Evolutionary conservation across 2,329 filamentous ascomycete genomes (phyloP), one percentile per base, ranked within the genome.

Genomic region (Helotiales sp.): DNA sequence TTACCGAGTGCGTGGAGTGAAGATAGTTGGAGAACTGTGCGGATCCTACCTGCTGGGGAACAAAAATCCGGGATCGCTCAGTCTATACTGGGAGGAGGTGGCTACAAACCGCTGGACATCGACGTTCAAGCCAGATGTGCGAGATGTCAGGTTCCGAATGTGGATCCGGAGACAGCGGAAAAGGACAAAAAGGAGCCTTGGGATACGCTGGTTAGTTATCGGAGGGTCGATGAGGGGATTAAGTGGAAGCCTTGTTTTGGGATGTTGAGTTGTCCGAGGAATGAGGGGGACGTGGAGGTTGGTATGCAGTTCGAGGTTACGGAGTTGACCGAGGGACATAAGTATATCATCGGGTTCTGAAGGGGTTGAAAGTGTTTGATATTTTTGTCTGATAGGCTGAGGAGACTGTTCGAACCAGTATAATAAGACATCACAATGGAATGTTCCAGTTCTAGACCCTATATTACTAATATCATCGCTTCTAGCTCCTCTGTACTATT

Each of bases 91-190:
- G 54, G 54, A n/a, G 59, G 57, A 6, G 64, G 61, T n/a, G 65
- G 50, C 52, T 26, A 58, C 43, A 68, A 64, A 37, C 67, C 63
- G 2, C 3, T 72, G 3, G 81, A 87, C 1, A 86, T 88, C 67
- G 81, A 85, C 69, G 81, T 88, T n/a, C 84, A 87, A 0, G 90
- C 89, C 72, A 85, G 89, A 34, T 91, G 89, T 1, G 87, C 88
- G 1, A 83, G 90, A 65, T 92, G 91, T 78, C 90, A 88, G 71
- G 77, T 93, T 68, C 89, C 89, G 22, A 92, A 92, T 72, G 88
- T 91, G 1, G 83, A 92, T 75, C 89, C 84, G n/a, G 62, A 69
- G 6, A 73, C 73, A 0, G 73, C 71, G 20, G 72, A 74, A 24
- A 71, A 70, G 52, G 66, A 75, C 58, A 60, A 68, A 24, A 63